Base-by-base conservation (phyloP, 2,329 filamentous ascomycete genomes). In the Colletotrichum noveboracense region DNA sequence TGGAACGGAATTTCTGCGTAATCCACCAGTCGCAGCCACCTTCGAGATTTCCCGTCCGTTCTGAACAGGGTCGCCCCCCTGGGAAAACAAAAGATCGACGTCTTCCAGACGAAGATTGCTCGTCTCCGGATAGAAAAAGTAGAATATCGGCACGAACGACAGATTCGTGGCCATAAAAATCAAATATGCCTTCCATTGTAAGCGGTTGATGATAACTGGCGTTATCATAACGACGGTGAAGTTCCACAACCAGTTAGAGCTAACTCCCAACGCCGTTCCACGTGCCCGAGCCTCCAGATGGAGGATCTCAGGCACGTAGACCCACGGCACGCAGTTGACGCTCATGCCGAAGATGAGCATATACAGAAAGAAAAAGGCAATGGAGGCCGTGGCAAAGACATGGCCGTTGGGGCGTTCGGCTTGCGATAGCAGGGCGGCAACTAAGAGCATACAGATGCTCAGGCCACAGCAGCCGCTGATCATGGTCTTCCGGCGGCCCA, bases 1-100 rank as follows among this genome's bases (percentile, higher is more conserved):
- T 34, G 32, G 0, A 4, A 34, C 0, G 32, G 32, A 34, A 34
- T 0, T 4, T 14, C 32, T 34, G 32, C 13, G 13, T 1, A 34
- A 34, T 34, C 13, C 32, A 34, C 32, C 32, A 14, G 32, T 34
- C 12, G 3, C 32, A 34, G 32, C 32, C 32, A 34, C 32, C 32
- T 14, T 34, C 13, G 32, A 34, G 6, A 34, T 34, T 34, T 52
- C 43, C 43, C 43, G 16, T 9, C 43, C 43, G 43, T n/a, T 21
- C 18, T 18, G 16, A 21, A 52, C 43, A 52, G 43, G 43, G 10
- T 52, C n/a, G 16, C 43, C 18, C 18, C 43, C 43, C 8, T 18
- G 1, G 18, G 16, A 9, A 21, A 52, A 52, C 18, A 52, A n/a
- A 18, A 52, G n/a, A 52, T 52, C 43, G 7, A 52, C 43, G 7